These are phyloP conservation scores for Vanrija humicola DNA, from an alignment of 1,284 basidiomycete genomes.

Conservation along the genomic window DNA sequence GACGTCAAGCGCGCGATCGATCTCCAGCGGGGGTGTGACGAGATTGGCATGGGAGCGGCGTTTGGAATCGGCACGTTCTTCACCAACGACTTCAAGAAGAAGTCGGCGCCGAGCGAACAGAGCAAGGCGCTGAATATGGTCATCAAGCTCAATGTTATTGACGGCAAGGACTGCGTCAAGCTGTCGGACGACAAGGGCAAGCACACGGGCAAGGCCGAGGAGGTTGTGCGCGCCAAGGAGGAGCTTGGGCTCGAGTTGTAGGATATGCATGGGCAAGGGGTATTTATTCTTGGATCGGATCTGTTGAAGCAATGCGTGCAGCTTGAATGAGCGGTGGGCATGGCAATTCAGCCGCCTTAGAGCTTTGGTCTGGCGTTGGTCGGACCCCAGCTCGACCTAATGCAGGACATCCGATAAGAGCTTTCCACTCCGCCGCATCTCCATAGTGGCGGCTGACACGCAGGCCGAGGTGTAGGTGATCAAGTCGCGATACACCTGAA, in stretches of 20 bases:
- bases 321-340: too few species aligned
- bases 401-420: too few species aligned
- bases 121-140: constrained; percentile 88
- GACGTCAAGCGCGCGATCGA: constrained; percentile 65
- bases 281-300: too few species aligned
- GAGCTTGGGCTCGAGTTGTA: constrained; percentile 28
- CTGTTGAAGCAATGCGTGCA: too few species aligned
- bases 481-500: too few species aligned
- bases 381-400: too few species aligned
- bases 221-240: constrained; percentile 38
- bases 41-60: constrained; percentile 67
- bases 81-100: constrained; percentile 77
- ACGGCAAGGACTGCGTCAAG: constrained; percentile 75
- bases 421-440: too few species aligned
- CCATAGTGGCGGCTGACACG: too few species aligned
- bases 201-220: constrained; percentile 43
- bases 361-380: too few species aligned
- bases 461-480: too few species aligned
- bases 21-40: constrained; percentile 67
- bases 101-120: constrained; percentile 57
- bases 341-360: too few species aligned
- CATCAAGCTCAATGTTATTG: constrained; percentile 76
- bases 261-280: too few species aligned
- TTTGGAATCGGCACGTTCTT: constrained; percentile 90
- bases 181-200: constrained; percentile 86